Evolutionary conservation across 2,329 filamentous ascomycete species (phyloP), one percentile per base, ranked within the genome.

Genomic region (Magnaporthiopsis rhizophila): DNA sequence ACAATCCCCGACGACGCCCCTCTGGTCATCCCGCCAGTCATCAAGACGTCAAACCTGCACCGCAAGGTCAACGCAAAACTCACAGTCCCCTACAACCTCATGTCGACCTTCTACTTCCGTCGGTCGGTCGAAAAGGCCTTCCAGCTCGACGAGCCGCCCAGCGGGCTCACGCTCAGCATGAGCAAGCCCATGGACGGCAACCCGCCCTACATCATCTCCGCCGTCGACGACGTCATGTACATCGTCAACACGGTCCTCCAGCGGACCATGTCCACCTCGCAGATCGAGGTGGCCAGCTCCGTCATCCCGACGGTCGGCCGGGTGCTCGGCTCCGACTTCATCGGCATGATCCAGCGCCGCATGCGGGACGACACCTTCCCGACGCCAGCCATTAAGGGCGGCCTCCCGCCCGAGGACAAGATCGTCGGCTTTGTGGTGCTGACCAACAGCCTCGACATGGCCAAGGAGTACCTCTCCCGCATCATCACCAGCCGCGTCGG

Each of bases 211-310:
- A 97, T 99, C 71, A 94, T 95, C 58, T 92, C 93, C 2, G 93
- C 94, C 0, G 93, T 99, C 11, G 95, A 99, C 78, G 95, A 97
- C 77, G 92, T 98, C 72, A 98, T 99, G 94, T 99, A 98, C 77
- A 97, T 99, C 70, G 91, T 97, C 73, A 96, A 96, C 73, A 89
- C 94, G 62, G 90, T 98, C 45, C 82, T 98, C 9, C 89, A 96
- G 68, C 89, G 94, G 68, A 90, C 92, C 0, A 81, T 98, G 28
- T 89, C 91, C 0, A 98, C 96, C 0, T 91, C 90, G 2, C 93
- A 97, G 73, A 83, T 88, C 69, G 83, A 88, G 24, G 87, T 97
- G 3, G 84, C 96, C 28, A 86, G 86, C 58, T 90, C 86, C 65
- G 90, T 96, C 8, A 78, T 97, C 32, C 89, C 92, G 2, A 89